phyloP scores from a whole-genome alignment of 2,329 filamentous ascomycete species.

The Hysterium pulicare region DNA sequence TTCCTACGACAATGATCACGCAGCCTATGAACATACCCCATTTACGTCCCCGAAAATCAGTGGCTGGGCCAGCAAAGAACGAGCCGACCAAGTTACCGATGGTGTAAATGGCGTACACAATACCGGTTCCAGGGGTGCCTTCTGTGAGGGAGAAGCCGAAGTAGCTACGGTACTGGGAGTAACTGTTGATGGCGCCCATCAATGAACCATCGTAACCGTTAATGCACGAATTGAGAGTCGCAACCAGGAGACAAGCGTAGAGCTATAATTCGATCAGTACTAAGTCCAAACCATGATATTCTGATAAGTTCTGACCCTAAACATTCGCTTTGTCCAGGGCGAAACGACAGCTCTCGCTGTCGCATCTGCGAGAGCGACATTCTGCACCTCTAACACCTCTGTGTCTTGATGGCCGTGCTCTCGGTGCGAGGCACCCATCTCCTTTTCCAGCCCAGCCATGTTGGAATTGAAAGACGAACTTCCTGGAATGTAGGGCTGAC shows the following conservation, averaged over 20 bases:
- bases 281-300: neutral
- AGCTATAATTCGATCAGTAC: conserved; percentile 25
- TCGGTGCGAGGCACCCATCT: neutral
- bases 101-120: conserved; percentile 50
- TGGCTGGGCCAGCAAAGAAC: conserved; percentile 43
- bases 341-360: conserved; percentile 43
- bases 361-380: conserved; percentile 45
- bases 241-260: conserved; percentile 41
- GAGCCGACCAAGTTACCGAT: conserved; percentile 46
- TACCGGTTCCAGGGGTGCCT: conserved; percentile 44
- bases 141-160: conserved; percentile 39
- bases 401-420: conserved; percentile 6
- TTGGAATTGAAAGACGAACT: neutral
- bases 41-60: conserved; percentile 36
- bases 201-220: conserved; percentile 51
- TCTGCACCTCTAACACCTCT: conserved; percentile 36
- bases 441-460: neutral
- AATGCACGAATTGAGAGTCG: conserved; percentile 45
- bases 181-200: conserved; percentile 50
- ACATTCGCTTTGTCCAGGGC: conserved; percentile 43
- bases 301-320: conserved; percentile 32
- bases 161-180: conserved; percentile 43
- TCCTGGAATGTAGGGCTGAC: neutral
- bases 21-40: conserved; percentile 56
- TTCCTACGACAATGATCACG: conserved; percentile 50